Conservation (phyloP, 2,329 filamentous ascomycete species). For the Alternaria gaisen region DNA sequence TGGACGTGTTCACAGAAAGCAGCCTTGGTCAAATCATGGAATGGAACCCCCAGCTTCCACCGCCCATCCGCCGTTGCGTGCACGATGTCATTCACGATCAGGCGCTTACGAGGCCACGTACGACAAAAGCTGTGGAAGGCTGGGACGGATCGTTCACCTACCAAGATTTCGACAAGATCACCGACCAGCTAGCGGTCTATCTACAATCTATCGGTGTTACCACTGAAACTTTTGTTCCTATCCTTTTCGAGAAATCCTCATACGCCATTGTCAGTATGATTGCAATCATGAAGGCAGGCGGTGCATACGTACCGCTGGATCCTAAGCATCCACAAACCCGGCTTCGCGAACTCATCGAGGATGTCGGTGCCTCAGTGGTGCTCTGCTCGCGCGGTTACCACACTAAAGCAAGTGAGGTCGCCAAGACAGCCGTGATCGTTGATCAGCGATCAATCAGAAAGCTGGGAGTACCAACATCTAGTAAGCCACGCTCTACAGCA, state of each 20-base stretch:
- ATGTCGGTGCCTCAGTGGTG: slow-evolving; percentile 41
- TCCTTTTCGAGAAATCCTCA: slow-evolving; percentile 49
- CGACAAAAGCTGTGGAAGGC: slow-evolving; percentile 41
- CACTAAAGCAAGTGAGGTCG: slow-evolving; percentile 33
- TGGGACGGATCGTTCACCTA: slow-evolving; percentile 45
- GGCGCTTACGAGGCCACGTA: slow-evolving; percentile 38
- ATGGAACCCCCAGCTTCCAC: slow-evolving; percentile 42
- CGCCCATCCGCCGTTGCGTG: slow-evolving; percentile 37
- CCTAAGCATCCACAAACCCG: slow-evolving; percentile 49
- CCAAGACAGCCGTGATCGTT: slow-evolving; percentile 36
- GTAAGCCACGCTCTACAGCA: slow-evolving; percentile 50
- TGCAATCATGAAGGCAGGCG: slow-evolving; percentile 51
- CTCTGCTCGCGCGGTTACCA: slow-evolving; percentile 38
- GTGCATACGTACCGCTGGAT: slow-evolving; percentile 50
- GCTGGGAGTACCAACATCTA: slow-evolving; percentile 45
- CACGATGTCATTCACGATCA: slow-evolving; percentile 45
- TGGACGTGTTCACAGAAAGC: slow-evolving; percentile 34
- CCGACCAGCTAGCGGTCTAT: slow-evolving; percentile 37
- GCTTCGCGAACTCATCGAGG: slow-evolving; percentile 46
- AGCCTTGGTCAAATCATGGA: slow-evolving; percentile 37
- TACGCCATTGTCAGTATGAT: slow-evolving; percentile 47
- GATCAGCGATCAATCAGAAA: slow-evolving; percentile 53
- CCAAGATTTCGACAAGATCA: slow-evolving; percentile 44
- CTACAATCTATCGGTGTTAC: slow-evolving; percentile 37
- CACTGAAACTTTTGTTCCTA: slow-evolving; percentile 46